A percentile compares a stretch with the other conserved stretches of the same genome.
phyloP scores from a whole-genome alignment of 2,329 filamentous ascomycete species.

The Rhynchosporium agropyri region DNA sequence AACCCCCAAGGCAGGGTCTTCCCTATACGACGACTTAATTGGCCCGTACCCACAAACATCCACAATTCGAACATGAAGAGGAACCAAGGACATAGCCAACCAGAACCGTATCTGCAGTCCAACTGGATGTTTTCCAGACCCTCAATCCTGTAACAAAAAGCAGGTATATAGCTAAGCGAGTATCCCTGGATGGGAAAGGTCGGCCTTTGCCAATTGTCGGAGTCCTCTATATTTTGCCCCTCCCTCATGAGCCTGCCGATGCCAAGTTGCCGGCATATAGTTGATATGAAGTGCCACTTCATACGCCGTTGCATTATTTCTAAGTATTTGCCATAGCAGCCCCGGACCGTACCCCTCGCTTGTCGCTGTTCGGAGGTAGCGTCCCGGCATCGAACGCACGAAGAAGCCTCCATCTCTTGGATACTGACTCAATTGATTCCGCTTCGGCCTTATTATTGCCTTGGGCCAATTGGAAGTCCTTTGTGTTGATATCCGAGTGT shows the following conservation, averaged over 20 bases:
- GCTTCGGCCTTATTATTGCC: constrained; percentile 13
- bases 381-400: constrained; percentile 2
- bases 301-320: background rate
- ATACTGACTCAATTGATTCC: constrained; percentile 2
- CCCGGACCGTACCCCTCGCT: background rate
- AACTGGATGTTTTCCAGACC: no score
- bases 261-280: constrained; percentile 14
- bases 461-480: background rate
- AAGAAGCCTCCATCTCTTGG: constrained; percentile 10
- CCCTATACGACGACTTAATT: background rate
- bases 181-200: background rate
- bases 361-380: background rate
- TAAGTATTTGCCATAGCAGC: constrained; percentile 1
- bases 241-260: background rate
- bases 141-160: no score
- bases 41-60: background rate
- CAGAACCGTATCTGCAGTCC: no score
- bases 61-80: background rate
- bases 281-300: constrained; percentile 12
- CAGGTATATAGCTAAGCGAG: background rate
- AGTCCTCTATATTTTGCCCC: background rate
- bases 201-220: constrained; percentile 2
- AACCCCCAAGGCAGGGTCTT: background rate
- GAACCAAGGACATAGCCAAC: no score
- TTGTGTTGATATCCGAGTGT: no score